A percentile compares a stretch with the other conserved stretches of the same genome.
Conservation (phyloP, 306 rosid species). For the Lupinus albus region DNA sequence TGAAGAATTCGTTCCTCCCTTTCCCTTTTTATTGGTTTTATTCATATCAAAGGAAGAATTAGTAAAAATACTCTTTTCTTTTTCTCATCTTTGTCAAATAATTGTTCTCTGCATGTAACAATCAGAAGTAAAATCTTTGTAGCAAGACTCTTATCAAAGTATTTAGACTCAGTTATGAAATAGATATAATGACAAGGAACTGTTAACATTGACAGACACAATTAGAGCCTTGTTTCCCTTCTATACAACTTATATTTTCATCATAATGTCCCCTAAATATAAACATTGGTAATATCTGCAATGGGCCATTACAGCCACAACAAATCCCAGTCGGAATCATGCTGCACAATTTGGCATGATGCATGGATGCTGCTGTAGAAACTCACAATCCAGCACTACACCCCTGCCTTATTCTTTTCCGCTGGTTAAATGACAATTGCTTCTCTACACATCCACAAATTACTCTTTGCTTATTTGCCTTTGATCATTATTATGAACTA, state of each 20-base stretch:
- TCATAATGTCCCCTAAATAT: conserved; percentile 37
- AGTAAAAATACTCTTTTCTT: too few relatives aligned
- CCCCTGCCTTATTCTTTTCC: conserved; percentile 65
- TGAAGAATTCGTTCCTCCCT: too few relatives aligned
- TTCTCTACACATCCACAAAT: conserved; percentile 61
- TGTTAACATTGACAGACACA: conserved; percentile 12
- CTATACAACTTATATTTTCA: conserved; percentile 48
- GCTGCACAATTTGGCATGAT: conserved; percentile 56
- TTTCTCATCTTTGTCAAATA: too few relatives aligned
- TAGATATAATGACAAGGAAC: conserved; percentile 7
- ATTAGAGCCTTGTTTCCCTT: conserved; percentile 20
- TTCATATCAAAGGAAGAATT: too few relatives aligned
- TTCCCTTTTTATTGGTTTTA: too few relatives aligned
- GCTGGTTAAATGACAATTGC: conserved; percentile 53
- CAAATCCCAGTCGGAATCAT: conserved; percentile 48
- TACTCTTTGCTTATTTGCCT: conserved; percentile 50
- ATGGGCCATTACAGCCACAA: conserved; percentile 41
- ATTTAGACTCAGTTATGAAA: background rate
- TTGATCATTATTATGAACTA: conserved; percentile 42
- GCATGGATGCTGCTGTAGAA: conserved; percentile 60
- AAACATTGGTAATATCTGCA: conserved; percentile 50
- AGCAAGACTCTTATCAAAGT: background rate
- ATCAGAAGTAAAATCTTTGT: too few relatives aligned
- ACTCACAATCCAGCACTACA: conserved; percentile 56
- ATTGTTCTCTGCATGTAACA: too few relatives aligned